Evolutionary conservation across 1,284 basidiomycete species (phyloP).

Genomic region (Flammula alnicola): DNA sequence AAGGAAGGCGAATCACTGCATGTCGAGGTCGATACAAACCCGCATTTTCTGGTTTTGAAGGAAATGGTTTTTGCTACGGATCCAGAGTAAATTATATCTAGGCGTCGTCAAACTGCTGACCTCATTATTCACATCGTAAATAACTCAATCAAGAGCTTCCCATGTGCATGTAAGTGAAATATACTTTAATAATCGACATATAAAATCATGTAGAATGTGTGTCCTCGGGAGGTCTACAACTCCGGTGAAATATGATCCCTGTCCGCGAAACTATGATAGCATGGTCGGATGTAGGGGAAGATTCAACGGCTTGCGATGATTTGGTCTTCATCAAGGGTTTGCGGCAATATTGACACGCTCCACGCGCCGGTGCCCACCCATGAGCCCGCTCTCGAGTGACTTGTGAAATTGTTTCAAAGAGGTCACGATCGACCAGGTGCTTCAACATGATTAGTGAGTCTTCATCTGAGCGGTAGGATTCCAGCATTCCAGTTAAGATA

Average conservation of each 20-base stretch:
- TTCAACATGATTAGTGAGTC: slow-evolving; percentile 92
- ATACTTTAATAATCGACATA: slow-evolving; percentile 4
- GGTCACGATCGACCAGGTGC: slow-evolving; percentile 81
- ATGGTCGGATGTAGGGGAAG: slow-evolving; percentile 23
- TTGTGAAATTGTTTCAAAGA: slow-evolving; percentile 75
- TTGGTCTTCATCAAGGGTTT: slow-evolving; percentile 40
- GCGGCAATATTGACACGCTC: slow-evolving; percentile 52
- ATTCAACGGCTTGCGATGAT: slow-evolving; percentile 7
- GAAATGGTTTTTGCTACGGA: slow-evolving; percentile 61
- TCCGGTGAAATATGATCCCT: slow-evolving; percentile 62
- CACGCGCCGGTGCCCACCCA: slow-evolving; percentile 54
- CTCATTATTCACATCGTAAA: slow-evolving; percentile 1
- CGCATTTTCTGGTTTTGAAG: slow-evolving; percentile 60
- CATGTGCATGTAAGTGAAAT: neutral
- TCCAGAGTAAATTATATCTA: slow-evolving; percentile 33
- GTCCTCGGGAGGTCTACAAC: slow-evolving; percentile 40
- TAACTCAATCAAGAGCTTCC: neutral
- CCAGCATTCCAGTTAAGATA: slow-evolving; percentile 92
- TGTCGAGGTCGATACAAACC: slow-evolving; percentile 60
- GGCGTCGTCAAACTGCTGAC: slow-evolving; percentile 1
- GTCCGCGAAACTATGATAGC: slow-evolving; percentile 62
- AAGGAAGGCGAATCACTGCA: slow-evolving; percentile 75
- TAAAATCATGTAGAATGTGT: slow-evolving; percentile 11
- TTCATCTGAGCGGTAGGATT: slow-evolving; percentile 90
- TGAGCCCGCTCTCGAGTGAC: slow-evolving; percentile 50